Conservation (phyloP, 2,329 filamentous ascomycete genomes). For the Aspergillus fumigatiaffinis region DNA sequence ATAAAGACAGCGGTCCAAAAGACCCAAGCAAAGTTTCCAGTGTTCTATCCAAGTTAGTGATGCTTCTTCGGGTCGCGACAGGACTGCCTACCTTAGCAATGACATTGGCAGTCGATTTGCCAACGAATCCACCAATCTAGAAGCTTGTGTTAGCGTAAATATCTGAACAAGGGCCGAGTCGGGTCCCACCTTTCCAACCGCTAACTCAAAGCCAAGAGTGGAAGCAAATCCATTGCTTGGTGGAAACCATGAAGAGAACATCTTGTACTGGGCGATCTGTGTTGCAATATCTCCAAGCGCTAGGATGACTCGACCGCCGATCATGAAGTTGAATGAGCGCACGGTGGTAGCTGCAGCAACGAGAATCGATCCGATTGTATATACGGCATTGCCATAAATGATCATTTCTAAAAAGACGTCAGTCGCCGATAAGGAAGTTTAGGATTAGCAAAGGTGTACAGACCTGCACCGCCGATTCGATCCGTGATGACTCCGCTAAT, state of each 20-base stretch:
- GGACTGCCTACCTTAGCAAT: conserved; percentile 44
- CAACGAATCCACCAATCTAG: conserved; percentile 55
- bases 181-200: conserved; percentile 48
- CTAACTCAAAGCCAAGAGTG: conserved; percentile 58
- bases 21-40: conserved; percentile 59
- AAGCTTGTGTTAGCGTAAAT: neutral
- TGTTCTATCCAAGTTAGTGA: conserved; percentile 33
- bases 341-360: conserved; percentile 56
- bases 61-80: conserved; percentile 3
- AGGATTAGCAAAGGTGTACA: conserved; percentile 3
- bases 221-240: conserved; percentile 60
- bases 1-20: conserved; percentile 63
- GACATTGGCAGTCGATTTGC: conserved; percentile 57
- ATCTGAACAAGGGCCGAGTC: neutral
- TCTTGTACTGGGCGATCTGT: conserved; percentile 61
- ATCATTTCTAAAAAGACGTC: conserved; percentile 42
- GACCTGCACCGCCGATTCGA: conserved; percentile 54
- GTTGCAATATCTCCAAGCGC: conserved; percentile 62
- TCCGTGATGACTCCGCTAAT: conserved; percentile 55
- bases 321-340: conserved; percentile 58
- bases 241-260: conserved; percentile 63
- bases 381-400: conserved; percentile 60
- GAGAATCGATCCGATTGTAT: conserved; percentile 55
- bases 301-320: conserved; percentile 53
- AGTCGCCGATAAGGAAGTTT: neutral